Percentiles rank a stretch among this genome's conserved stretches.
phyloP scores from a whole-genome alignment of 108 stramenopile genomes.

The Cyclotella cryptica region DNA sequence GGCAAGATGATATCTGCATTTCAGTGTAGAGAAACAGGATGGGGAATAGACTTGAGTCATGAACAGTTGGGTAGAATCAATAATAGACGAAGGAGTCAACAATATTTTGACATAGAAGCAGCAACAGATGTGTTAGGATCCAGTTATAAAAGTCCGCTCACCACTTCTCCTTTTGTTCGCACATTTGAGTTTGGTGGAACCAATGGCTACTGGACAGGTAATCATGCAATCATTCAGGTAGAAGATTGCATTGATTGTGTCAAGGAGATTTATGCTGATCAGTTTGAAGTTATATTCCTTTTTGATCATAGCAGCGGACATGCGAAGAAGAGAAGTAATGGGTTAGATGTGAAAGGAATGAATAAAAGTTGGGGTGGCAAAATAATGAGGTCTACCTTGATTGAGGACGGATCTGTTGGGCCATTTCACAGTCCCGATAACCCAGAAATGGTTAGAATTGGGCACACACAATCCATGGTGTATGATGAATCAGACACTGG shows the following conservation, averaged over 20 bases:
- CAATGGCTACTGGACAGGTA: background rate
- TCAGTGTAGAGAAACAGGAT: background rate
- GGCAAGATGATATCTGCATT: background rate
- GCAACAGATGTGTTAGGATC: background rate
- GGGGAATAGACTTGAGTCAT: background rate
- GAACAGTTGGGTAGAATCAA: background rate
- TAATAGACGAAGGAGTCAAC: background rate
- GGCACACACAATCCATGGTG: no score
- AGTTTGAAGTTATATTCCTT: background rate
- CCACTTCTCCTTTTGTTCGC: background rate
- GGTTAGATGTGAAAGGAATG: no score
- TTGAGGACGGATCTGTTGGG: no score
- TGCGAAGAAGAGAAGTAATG: background rate
- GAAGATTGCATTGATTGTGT: background rate
- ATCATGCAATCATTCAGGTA: no score
- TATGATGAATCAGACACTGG: no score
- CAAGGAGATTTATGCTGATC: background rate
- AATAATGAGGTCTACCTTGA: no score
- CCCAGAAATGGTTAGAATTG: no score
- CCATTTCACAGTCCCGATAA: no score
- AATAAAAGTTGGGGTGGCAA: background rate
- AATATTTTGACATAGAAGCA: background rate
- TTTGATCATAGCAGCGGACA: conserved; percentile 10
- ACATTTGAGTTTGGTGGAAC: background rate
- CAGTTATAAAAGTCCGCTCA: background rate